phyloP scores from a whole-genome alignment of 2,329 filamentous ascomycete genomes.

The Orbilia quercus region DNA sequence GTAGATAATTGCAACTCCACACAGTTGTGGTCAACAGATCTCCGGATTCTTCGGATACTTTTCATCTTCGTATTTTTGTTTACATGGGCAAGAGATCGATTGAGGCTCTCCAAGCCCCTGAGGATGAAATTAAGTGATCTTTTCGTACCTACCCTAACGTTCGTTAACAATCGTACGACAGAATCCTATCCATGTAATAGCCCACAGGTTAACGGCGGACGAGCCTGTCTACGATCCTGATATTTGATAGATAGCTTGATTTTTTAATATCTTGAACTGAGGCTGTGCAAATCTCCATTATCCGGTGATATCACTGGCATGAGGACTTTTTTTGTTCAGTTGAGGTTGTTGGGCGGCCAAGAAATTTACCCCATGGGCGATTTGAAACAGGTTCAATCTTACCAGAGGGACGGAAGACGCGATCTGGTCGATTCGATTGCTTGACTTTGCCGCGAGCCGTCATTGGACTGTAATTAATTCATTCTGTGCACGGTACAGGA shows the following conservation, averaged over 20 bases:
- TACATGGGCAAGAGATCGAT: too few relatives aligned
- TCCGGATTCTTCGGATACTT: too few relatives aligned
- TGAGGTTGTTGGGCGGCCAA: slow-evolving; percentile 31
- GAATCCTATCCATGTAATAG: neutral
- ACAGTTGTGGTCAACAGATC: too few relatives aligned
- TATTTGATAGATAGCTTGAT: neutral
- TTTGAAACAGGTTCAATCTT: slow-evolving; percentile 49
- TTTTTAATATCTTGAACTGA: slow-evolving; percentile 2
- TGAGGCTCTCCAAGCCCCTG: too few relatives aligned
- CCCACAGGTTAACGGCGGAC: neutral
- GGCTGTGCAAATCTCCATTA: slow-evolving; percentile 21
- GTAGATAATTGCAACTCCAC: too few relatives aligned
- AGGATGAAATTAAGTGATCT: too few relatives aligned
- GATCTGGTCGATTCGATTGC: slow-evolving; percentile 11
- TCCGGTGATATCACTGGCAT: neutral
- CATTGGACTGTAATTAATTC: neutral
- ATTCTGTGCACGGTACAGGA: too few relatives aligned
- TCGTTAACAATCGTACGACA: too few relatives aligned
- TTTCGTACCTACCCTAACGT: too few relatives aligned
- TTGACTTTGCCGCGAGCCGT: neutral
- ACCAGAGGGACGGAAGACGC: neutral
- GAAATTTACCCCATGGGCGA: slow-evolving; percentile 21
- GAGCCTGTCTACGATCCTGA: neutral
- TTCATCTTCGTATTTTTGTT: too few relatives aligned
- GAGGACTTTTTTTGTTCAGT: slow-evolving; percentile 6